Evolutionary conservation across 176 grass and related monocot genomes (phyloP).

Genomic region (Bothriochloa decipiens): DNA sequence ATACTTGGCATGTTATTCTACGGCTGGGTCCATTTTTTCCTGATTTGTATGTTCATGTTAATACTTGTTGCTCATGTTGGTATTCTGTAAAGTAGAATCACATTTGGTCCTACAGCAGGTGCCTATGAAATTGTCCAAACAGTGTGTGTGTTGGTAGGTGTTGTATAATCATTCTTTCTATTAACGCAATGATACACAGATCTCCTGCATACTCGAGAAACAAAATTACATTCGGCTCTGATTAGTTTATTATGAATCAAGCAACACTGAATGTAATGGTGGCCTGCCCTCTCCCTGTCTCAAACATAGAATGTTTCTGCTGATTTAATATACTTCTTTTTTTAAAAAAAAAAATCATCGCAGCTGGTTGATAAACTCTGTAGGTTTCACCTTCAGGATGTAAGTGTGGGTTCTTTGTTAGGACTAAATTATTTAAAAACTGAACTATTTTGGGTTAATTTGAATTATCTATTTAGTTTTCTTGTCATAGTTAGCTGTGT

Average conservation of each 20-base stretch:
- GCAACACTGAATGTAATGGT: constrained; percentile 8
- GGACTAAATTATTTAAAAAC: background rate
- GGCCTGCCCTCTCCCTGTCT: background rate
- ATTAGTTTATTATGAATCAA: constrained; percentile 30
- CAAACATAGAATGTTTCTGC: constrained; percentile 28
- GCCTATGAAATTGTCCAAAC: background rate
- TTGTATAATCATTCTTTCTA: background rate
- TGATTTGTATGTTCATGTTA: constrained; percentile 2
- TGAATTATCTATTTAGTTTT: constrained; percentile 5
- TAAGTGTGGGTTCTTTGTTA: constrained; percentile 16
- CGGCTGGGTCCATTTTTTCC: background rate
- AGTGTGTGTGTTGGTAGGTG: background rate
- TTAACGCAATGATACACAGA: background rate
- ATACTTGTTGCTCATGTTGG: constrained; percentile 12
- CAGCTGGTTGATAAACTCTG: constrained; percentile 20
- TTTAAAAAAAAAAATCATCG: background rate
- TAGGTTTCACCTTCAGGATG: constrained; percentile 9
- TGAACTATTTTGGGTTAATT: constrained; percentile 15
- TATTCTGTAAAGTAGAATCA: constrained; percentile 12
- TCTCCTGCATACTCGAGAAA: background rate
- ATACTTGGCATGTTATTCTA: constrained; percentile 9
- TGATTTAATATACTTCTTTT: constrained; percentile 13
- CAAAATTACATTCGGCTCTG: background rate
- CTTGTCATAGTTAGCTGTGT: constrained; percentile 10
- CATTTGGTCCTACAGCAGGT: background rate